These are phyloP conservation scores for Veloboletus limbatus DNA, from an alignment of 1,284 basidiomycete genomes.

Conservation along the genomic window DNA sequence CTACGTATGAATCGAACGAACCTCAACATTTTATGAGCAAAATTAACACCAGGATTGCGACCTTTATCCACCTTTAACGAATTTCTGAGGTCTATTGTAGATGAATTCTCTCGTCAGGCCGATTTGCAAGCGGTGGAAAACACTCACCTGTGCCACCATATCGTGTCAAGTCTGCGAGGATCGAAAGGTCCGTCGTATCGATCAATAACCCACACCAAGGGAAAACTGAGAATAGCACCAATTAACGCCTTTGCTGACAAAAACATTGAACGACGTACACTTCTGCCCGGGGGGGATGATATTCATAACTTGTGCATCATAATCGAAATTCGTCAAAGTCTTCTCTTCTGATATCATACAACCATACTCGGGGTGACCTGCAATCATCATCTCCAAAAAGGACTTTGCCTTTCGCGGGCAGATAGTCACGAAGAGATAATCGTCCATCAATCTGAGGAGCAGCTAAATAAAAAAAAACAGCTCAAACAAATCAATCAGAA, in stretches of 20 bases:
- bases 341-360: slow-evolving; percentile 89
- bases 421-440: slow-evolving; percentile 89
- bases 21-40: slow-evolving; percentile 69
- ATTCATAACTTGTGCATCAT: slow-evolving; percentile 53
- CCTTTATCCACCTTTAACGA: slow-evolving; percentile 66
- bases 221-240: slow-evolving; percentile 49
- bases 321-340: slow-evolving; percentile 84
- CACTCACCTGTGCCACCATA: slow-evolving; percentile 57
- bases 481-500: background rate
- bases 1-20: slow-evolving; percentile 34
- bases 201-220: slow-evolving; percentile 90
- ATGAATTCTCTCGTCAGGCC: background rate
- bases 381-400: slow-evolving; percentile 80
- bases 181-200: slow-evolving; percentile 69
- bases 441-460: slow-evolving; percentile 86
- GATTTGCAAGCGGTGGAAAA: background rate
- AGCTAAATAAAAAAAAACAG: slow-evolving; percentile 54
- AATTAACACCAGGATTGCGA: slow-evolving; percentile 53
- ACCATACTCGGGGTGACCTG: slow-evolving; percentile 90
- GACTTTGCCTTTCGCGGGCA: slow-evolving; percentile 56
- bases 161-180: slow-evolving; percentile 73
- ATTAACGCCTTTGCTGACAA: slow-evolving; percentile 1
- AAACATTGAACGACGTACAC: slow-evolving; percentile 35
- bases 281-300: slow-evolving; percentile 47
- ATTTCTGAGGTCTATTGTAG: slow-evolving; percentile 50